These are phyloP conservation scores for Fusarium sterilihyphosum DNA, from an alignment of 2,329 filamentous ascomycete genomes.

Conservation along the genomic window DNA sequence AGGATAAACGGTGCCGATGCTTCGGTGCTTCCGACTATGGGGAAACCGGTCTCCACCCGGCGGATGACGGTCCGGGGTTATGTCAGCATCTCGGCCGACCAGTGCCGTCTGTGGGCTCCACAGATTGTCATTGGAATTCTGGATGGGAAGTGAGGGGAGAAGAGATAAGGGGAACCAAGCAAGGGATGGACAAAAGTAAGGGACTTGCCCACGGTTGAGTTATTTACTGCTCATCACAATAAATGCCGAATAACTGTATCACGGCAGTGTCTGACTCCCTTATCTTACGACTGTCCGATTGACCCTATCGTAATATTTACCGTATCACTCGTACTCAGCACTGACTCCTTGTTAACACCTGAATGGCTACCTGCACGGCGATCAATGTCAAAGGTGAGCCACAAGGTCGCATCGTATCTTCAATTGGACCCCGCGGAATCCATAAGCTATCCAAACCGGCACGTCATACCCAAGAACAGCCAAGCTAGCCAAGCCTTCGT, in stretches of 20 bases:
- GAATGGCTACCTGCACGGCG: slow-evolving; percentile 13
- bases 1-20: slow-evolving; percentile 12
- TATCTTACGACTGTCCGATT: not conserved
- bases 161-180: slow-evolving; percentile 1
- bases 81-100: slow-evolving; percentile 34
- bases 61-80: slow-evolving; percentile 1
- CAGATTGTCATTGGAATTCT: slow-evolving; percentile 21
- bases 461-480: slow-evolving; percentile 32
- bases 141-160: not conserved
- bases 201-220: not conserved
- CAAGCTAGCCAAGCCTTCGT: slow-evolving; percentile 29
- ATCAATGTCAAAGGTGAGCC: slow-evolving; percentile 8
- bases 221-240: not conserved
- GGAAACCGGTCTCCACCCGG: slow-evolving; percentile 4
- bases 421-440: slow-evolving; percentile 20
- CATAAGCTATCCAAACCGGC: slow-evolving; percentile 19
- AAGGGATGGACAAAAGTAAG: not conserved
- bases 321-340: not conserved
- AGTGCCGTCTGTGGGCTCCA: slow-evolving; percentile 30
- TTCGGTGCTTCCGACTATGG: slow-evolving; percentile 30
- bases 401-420: slow-evolving; percentile 21
- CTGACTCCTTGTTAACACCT: slow-evolving; percentile 4
- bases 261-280: not conserved
- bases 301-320: not conserved
- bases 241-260: not conserved